Evolutionary conservation across 2,329 filamentous ascomycete genomes (phyloP), one percentile per base, ranked within the genome.

Genomic region (Epichloe sibirici): DNA sequence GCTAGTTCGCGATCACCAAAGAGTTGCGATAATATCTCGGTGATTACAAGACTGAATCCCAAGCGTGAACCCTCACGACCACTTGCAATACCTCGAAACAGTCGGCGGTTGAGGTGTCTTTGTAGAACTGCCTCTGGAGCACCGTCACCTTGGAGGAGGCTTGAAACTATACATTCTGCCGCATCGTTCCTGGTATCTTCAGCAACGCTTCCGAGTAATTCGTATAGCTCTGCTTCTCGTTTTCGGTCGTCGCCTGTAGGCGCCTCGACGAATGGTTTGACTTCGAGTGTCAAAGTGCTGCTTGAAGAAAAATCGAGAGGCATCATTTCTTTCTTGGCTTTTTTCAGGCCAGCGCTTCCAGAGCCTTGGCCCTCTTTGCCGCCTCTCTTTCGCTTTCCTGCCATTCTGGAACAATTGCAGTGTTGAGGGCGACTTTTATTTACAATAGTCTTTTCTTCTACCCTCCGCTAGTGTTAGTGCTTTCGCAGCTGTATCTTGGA

Each of bases 41-140:
- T 86, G 58, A 97, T 72, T 0, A 91, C 91, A 52, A 96, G 76
- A 51, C 89, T 95, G 66, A 95, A 96, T 3, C 93, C 93, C 49
- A 93, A 72, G 28, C 93, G 79, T 17, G 91, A 89, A 12, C 88
- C 88, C 71, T 95, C 95, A 53, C 89, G 83, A 51, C 89, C 85
- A 65, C 90, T 96, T 56, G 90, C 90, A 17, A 97, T 81, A 42
- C 93, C 93, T 51, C 88, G 82, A 66, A 96, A 88, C 39, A 98
- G 74, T 28, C 86, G 78, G 63, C 79, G 79, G 57, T 81, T 78
- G 34, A 85, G 69, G 59, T 85, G 81, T 54, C 79, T 71, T 58
- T 74, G 66, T 13, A 85, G 69, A 2, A 79, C 75, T 1, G 69
- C 59, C 62, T 83, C 79, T 3, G 73, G 57, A 3, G 75, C 76